Evolutionary conservation across 805 yeast genomes (phyloP).

Genomic region (Wickerhamiella dianesei): DNA sequence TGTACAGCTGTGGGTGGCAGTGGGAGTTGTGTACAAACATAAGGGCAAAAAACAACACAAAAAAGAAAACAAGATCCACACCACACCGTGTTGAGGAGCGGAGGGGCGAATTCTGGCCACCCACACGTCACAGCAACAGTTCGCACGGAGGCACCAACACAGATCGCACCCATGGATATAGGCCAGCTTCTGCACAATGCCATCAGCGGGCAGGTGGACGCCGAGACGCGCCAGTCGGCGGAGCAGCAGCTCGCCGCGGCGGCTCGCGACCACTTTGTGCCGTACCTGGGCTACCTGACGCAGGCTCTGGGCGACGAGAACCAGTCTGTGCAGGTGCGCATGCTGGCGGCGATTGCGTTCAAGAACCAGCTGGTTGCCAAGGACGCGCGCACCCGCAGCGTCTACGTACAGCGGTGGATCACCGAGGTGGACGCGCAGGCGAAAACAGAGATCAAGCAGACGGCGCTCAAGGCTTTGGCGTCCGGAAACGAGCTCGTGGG

Average conservation of each 20-base stretch:
- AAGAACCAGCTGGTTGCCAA: slow-evolving; percentile 84
- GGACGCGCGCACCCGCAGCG: slow-evolving; percentile 43
- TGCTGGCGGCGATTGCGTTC: slow-evolving; percentile 76
- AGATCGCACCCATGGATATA: no score
- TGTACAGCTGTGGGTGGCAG: no score
- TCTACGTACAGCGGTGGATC: slow-evolving; percentile 57
- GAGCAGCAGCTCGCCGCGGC: slow-evolving; percentile 61
- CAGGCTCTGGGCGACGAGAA: slow-evolving; percentile 54
- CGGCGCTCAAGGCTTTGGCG: slow-evolving; percentile 47
- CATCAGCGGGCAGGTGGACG: slow-evolving; percentile 41
- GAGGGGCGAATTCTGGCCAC: background rate
- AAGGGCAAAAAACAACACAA: background rate
- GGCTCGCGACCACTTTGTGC: slow-evolving; percentile 60
- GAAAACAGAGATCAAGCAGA: slow-evolving; percentile 50
- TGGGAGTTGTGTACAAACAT: no score
- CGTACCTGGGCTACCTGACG: slow-evolving; percentile 56
- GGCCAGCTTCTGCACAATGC: slow-evolving; percentile 66
- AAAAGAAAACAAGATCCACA: background rate
- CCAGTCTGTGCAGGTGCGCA: slow-evolving; percentile 60
- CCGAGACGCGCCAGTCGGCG: slow-evolving; percentile 48
- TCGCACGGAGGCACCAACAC: no score
- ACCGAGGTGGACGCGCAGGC: slow-evolving; percentile 36
- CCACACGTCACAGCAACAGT: background rate
- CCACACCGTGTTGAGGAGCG: background rate
- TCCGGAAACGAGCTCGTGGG: slow-evolving; percentile 68